Conservation (phyloP, 768 basidiomycete genomes). For the Rhizopogon rudus region DNA sequence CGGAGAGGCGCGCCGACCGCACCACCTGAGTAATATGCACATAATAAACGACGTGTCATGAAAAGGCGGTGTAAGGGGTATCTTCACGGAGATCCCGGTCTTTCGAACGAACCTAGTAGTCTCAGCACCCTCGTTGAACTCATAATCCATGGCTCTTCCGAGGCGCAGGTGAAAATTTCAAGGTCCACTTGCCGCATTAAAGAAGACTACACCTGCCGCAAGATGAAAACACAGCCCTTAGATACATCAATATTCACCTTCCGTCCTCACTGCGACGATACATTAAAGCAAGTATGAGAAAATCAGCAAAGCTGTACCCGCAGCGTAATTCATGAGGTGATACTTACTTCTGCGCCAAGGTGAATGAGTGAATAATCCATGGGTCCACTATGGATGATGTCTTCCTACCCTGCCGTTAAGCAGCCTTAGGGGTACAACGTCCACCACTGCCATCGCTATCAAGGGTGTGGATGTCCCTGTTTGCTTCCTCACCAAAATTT, state of each 20-base stretch:
- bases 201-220: conserved; percentile 70
- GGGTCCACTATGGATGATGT: conserved; percentile 67
- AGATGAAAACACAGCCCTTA: conserved; percentile 45
- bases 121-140: conserved; percentile 81
- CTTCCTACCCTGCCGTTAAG: conserved; percentile 65
- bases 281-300: neutral
- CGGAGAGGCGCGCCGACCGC: conserved; percentile 34
- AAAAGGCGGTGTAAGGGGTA: conserved; percentile 15
- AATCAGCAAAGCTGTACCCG: conserved; percentile 6
- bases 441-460: conserved; percentile 30
- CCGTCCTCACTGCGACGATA: conserved; percentile 57
- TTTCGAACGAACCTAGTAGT: conserved; percentile 58
- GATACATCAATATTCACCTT: too few relatives aligned
- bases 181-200: conserved; percentile 81
- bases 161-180: conserved; percentile 77
- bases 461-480: conserved; percentile 9
- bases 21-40: conserved; percentile 42
- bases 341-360: conserved; percentile 66
- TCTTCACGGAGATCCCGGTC: conserved; percentile 80
- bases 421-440: conserved; percentile 50
- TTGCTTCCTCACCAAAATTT: neutral
- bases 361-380: conserved; percentile 66
- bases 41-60: conserved; percentile 6
- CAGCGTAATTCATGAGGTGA: conserved; percentile 2
- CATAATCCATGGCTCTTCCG: conserved; percentile 75